Evolutionary conservation across 352 stramenopile species (phyloP).

Genomic region (Phytophthora ohioensis): DNA sequence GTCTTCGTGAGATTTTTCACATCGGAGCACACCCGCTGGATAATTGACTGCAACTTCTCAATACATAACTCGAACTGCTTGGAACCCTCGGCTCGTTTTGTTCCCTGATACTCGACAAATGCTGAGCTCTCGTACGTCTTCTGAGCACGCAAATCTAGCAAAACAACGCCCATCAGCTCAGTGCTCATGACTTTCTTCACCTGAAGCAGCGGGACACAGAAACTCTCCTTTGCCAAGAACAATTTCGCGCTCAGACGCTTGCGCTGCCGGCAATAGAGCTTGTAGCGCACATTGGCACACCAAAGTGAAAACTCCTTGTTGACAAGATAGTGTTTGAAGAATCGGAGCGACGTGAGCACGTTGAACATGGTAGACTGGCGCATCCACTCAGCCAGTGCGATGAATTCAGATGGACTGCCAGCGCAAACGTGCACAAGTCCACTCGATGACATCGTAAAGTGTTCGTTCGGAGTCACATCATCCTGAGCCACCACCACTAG

Average conservation of each 20-base stretch:
- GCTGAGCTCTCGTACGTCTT: constrained; percentile 90
- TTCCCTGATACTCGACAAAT: constrained; percentile 93
- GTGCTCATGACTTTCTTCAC: constrained; percentile 91
- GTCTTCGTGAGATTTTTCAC: constrained; percentile 90
- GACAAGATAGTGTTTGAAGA: constrained; percentile 96
- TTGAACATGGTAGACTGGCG: constrained; percentile 95
- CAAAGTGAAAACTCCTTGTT: constrained; percentile 92
- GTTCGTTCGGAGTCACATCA: constrained; percentile 80
- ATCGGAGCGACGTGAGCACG: constrained; percentile 93
- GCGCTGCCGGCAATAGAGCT: constrained; percentile 91
- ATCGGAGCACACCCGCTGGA: constrained; percentile 90
- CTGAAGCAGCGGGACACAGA: constrained; percentile 88
- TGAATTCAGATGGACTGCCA: constrained; percentile 91
- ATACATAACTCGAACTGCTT: constrained; percentile 93
- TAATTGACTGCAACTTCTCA: constrained; percentile 91
- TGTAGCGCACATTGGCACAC: constrained; percentile 90
- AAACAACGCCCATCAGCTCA: constrained; percentile 83
- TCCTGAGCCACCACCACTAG: constrained; percentile 88
- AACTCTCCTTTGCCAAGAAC: constrained; percentile 93
- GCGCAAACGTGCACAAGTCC: constrained; percentile 79
- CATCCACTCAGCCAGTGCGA: constrained; percentile 95
- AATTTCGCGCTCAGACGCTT: constrained; percentile 83
- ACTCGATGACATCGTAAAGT: constrained; percentile 93
- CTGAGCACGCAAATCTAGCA: constrained; percentile 86
- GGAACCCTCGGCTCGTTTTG: constrained; percentile 83